phyloP scores from a whole-genome alignment of 1,284 basidiomycete species.

The Ganoderma leucocontextum region DNA sequence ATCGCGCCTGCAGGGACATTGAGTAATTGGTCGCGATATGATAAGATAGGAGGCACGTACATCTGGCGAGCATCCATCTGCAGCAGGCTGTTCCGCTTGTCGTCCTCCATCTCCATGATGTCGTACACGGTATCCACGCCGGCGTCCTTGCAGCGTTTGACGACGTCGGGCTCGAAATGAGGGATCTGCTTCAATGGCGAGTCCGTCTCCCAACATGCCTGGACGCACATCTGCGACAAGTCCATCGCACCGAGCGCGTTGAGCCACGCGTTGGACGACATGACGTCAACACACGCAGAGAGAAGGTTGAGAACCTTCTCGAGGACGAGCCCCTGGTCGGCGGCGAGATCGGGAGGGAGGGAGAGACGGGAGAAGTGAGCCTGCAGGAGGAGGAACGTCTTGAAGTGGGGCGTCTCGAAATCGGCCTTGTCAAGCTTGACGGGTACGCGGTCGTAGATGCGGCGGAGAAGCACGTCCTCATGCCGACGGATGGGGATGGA shows the following conservation, averaged over 20 bases:
- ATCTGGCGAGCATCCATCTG: slow-evolving; percentile 90
- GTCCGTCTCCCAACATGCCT: slow-evolving; percentile 97
- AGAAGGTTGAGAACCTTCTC: slow-evolving; percentile 91
- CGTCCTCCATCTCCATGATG: slow-evolving; percentile 97
- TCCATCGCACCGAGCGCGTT: slow-evolving; percentile 98
- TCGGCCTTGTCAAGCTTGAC: slow-evolving; percentile 90
- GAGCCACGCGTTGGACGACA: slow-evolving; percentile 96
- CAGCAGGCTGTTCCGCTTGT: slow-evolving; percentile 82
- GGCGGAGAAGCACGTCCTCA: slow-evolving; percentile 82
- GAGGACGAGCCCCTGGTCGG: slow-evolving; percentile 89
- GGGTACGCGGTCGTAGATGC: slow-evolving; percentile 97
- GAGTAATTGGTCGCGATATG: neutral
- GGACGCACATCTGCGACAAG: slow-evolving; percentile 98
- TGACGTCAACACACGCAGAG: slow-evolving; percentile 96
- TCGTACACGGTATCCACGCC: slow-evolving; percentile 91
- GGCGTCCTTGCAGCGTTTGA: slow-evolving; percentile 87
- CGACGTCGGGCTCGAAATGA: slow-evolving; percentile 89
- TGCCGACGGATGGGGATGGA: slow-evolving; percentile 93
- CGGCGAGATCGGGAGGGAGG: slow-evolving; percentile 91
- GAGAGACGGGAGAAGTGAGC: slow-evolving; percentile 95
- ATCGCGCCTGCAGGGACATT: slow-evolving; percentile 65
- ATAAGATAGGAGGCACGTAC: slow-evolving; percentile 53
- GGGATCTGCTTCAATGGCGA: slow-evolving; percentile 95
- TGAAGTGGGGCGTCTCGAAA: slow-evolving; percentile 96
- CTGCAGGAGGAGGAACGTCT: slow-evolving; percentile 96